Evolutionary conservation across 2,329 filamentous ascomycete species (phyloP), one percentile per base, ranked within the genome.

Genomic region (Helotiales sp.): DNA sequence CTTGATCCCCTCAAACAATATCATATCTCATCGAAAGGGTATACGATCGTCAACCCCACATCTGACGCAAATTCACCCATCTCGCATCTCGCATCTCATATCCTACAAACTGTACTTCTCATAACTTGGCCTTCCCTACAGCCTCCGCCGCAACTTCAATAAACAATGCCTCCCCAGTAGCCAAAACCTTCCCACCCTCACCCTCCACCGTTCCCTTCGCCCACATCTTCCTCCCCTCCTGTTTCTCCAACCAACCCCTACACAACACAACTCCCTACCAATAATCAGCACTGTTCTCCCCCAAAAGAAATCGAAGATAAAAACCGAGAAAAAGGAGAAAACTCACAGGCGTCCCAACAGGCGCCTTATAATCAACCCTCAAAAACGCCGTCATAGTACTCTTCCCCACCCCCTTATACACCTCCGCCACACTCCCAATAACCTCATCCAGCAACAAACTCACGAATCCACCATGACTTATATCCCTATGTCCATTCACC

Each of bases 391-490:
- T 84, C 60, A 70, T 65, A 0, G 58, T 63, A 9, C 57, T 59
- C 29, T 64, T 69, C n/a, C 61, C 62, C 4, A 5, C 13, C 3
- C 58, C 47, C 17, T 55, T 58, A 13, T 44, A 36, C 24, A 42
- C 34, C n/a, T 59, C 61, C 2, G 52, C 55, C 5, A 56, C 57
- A 30, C 36, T 59, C 0, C 66, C 66, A 66, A 82, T 78, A 8
- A 75, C 72, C 66, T 88, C 84, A 66, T 89, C 85, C 9, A 88
- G 66, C 15, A 88, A 65, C 0, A 80, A 76, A 2, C 78, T 77
- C 2, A 83, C 75, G 36, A 87, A 77, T 1, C 85, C 85, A 22
- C 85, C 85, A 67, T 88, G 85, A n/a, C 75, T 72, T 2, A 82
- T 75, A 9, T 76, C 72, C 2, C 79, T 70, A 65, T 82, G 80